Evolutionary conservation across 495 filamentous ascomycete species (phyloP).

Genomic region (Podospora pseudopauciseta): DNA sequence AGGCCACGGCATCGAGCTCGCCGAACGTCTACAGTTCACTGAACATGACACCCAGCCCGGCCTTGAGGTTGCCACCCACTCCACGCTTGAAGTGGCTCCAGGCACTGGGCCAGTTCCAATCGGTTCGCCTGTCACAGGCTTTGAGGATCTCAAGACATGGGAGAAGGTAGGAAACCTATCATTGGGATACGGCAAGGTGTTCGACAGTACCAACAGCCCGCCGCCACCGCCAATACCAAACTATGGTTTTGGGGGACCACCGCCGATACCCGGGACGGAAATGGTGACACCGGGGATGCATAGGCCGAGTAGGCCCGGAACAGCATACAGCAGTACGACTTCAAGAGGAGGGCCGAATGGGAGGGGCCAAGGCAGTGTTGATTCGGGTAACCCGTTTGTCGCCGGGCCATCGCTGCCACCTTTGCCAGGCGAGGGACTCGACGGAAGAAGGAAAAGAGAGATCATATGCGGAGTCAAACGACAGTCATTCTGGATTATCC

Average conservation of each 20-base stretch:
- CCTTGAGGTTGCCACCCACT: slow-evolving; percentile 14
- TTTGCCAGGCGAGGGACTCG: slow-evolving; percentile 8
- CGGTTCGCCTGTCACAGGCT: background rate
- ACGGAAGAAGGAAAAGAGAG: background rate
- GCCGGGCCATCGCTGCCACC: background rate
- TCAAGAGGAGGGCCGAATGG: background rate
- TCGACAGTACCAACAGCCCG: background rate
- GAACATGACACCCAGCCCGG: slow-evolving; percentile 11
- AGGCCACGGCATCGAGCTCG: slow-evolving; percentile 17
- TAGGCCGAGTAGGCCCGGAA: background rate
- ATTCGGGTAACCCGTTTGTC: background rate
- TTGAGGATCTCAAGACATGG: background rate
- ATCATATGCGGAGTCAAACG: slow-evolving; percentile 11
- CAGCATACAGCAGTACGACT: slow-evolving; percentile 2
- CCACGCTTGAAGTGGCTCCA: slow-evolving; percentile 15
- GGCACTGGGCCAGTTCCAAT: background rate
- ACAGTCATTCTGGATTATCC: slow-evolving; percentile 8
- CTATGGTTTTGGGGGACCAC: background rate
- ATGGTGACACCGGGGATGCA: background rate
- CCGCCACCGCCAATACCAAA: background rate
- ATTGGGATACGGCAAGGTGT: background rate
- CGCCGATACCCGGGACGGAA: background rate
- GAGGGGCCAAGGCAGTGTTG: slow-evolving; percentile 2
- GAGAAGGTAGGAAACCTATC: background rate
- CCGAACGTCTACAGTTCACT: slow-evolving; percentile 1